phyloP scores from a whole-genome alignment of 495 filamentous ascomycete species.

The Penicillium silybi region DNA sequence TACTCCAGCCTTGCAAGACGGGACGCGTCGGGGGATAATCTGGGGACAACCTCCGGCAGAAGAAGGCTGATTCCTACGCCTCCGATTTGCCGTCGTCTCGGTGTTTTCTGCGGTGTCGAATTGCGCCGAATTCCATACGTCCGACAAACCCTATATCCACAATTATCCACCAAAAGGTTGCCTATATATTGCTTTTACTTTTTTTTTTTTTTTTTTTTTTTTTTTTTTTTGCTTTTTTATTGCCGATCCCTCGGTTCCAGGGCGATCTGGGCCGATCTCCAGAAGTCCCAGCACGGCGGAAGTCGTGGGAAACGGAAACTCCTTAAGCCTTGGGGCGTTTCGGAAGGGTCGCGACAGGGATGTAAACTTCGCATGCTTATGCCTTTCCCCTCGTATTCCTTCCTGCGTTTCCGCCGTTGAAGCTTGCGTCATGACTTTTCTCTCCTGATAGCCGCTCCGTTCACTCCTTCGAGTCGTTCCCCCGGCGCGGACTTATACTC shows the following conservation, averaged over 20 bases:
- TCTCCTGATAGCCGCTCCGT: background rate
- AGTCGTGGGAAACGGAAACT: background rate
- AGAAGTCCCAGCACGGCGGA: background rate
- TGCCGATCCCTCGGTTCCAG: conserved; percentile 1
- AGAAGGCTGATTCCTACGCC: conserved; percentile 9
- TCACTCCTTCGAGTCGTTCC: background rate
- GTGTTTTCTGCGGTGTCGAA: background rate
- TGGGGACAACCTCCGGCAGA: conserved; percentile 1
- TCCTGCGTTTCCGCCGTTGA: too few relatives aligned
- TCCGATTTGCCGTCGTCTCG: conserved; percentile 18
- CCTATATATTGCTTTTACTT: background rate
- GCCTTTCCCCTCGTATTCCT: background rate
- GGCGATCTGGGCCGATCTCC: conserved; percentile 2
- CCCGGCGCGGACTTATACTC: conserved; percentile 7
- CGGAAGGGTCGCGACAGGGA: background rate
- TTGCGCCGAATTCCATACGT: background rate
- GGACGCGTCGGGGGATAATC: background rate
- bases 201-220: background rate
- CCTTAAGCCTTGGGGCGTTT: background rate
- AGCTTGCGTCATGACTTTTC: background rate
- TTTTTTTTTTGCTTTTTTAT: background rate
- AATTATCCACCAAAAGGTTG: background rate
- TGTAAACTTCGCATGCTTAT: background rate
- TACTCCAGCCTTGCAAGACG: background rate
- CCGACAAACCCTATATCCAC: background rate